These are phyloP conservation scores for Astrocystis sublimbata DNA, from an alignment of 495 filamentous ascomycete species.

Conservation along the genomic window DNA sequence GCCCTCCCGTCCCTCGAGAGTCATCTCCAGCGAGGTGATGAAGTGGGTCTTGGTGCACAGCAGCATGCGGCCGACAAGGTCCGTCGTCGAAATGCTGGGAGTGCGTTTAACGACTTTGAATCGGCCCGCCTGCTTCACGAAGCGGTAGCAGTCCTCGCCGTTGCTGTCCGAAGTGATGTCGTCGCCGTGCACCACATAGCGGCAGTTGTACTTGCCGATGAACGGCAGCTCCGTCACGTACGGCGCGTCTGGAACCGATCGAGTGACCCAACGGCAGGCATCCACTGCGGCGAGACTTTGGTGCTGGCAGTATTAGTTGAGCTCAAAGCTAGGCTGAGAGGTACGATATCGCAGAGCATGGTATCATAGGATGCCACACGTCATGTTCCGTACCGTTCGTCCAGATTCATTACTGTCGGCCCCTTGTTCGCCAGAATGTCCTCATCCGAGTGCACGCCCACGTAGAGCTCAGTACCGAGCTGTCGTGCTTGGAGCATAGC, in stretches of 20 bases:
- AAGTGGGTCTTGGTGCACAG: slow-evolving; percentile 88
- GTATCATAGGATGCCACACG: slow-evolving; percentile 1
- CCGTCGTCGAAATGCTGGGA: slow-evolving; percentile 93
- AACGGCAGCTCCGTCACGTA: slow-evolving; percentile 93
- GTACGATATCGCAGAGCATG: not conserved
- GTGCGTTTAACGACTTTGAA: slow-evolving; percentile 97
- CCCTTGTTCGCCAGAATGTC: slow-evolving; percentile 96
- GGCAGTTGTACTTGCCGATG: slow-evolving; percentile 92
- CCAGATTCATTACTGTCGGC: slow-evolving; percentile 92
- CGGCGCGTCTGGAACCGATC: slow-evolving; percentile 78
- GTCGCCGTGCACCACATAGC: slow-evolving; percentile 89
- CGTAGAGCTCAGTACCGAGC: slow-evolving; percentile 81
- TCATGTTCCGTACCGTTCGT: slow-evolving; percentile 66
- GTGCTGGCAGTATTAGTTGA: slow-evolving; percentile 17
- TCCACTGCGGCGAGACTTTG: slow-evolving; percentile 73
- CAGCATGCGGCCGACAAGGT: slow-evolving; percentile 95
- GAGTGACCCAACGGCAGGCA: slow-evolving; percentile 91
- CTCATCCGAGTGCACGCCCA: slow-evolving; percentile 93
- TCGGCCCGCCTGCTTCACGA: slow-evolving; percentile 85
- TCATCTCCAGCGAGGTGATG: slow-evolving; percentile 67
- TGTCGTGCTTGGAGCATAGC: slow-evolving; percentile 92
- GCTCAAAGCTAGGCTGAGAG: not conserved
- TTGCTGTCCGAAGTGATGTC: slow-evolving; percentile 83
- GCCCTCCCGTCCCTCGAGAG: slow-evolving; percentile 72
- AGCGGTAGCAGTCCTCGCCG: slow-evolving; percentile 95